phyloP scores from a whole-genome alignment of 2,329 filamentous ascomycete genomes.

The Aspergillus sojae region DNA sequence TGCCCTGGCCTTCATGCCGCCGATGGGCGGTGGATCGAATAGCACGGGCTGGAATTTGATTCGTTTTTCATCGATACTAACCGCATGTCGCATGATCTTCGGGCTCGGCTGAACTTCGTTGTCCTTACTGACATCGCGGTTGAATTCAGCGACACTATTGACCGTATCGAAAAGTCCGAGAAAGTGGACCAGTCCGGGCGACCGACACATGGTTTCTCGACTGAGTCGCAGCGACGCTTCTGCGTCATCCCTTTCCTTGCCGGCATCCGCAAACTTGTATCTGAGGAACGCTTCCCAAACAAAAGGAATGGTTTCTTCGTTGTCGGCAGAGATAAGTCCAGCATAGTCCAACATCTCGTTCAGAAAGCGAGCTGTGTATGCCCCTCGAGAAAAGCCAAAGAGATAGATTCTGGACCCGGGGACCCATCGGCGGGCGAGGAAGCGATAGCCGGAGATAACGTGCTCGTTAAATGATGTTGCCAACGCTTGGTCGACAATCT shows the following conservation, averaged over 20 bases:
- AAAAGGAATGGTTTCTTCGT: conserved; percentile 24
- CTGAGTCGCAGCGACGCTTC: conserved; percentile 9
- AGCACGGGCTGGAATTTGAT: conserved; percentile 50
- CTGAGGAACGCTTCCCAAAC: conserved; percentile 21
- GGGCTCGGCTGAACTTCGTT: conserved; percentile 34
- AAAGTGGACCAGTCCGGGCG: conserved; percentile 22
- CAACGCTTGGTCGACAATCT: conserved; percentile 17
- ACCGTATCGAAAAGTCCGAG: conserved; percentile 31
- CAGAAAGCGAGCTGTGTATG: conserved; percentile 28
- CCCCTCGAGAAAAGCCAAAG: conserved; percentile 29
- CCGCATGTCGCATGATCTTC: conserved; percentile 55
- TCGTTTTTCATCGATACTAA: conserved; percentile 56
- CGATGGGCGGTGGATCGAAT: conserved; percentile 11
- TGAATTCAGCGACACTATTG: conserved; percentile 28
- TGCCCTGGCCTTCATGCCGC: not conserved
- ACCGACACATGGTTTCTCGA: conserved; percentile 24
- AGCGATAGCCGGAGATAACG: conserved; percentile 25
- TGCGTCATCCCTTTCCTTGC: conserved; percentile 6
- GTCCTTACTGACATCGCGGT: conserved; percentile 16
- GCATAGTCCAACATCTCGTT: conserved; percentile 27
- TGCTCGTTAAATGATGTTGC: conserved; percentile 24
- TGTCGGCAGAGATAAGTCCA: conserved; percentile 22
- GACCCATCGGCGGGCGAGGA: conserved; percentile 21
- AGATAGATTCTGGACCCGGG: conserved; percentile 23
- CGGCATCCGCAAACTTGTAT: conserved; percentile 19